Conservation (phyloP, 2,329 filamentous ascomycete species). For the Claviceps cyperi region DNA sequence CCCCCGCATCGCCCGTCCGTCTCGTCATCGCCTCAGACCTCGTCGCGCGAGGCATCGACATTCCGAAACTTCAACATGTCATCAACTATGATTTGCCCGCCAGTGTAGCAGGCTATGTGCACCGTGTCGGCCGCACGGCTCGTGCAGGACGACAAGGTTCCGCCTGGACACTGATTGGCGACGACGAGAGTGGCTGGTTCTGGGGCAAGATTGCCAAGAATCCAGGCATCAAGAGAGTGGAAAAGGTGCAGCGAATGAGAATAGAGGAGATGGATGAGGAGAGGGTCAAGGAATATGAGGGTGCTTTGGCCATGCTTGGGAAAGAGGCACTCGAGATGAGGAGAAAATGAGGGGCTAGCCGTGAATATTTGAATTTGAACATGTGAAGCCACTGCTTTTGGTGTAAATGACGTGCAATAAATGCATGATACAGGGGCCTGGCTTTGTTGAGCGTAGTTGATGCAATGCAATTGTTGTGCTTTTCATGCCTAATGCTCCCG, state of each 20-base stretch:
- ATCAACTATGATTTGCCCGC: constrained; percentile 87
- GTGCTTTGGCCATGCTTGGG: constrained; percentile 46
- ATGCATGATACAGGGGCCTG: no score
- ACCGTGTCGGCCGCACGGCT: constrained; percentile 83
- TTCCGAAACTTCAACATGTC: constrained; percentile 66
- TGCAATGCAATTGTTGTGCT: no score
- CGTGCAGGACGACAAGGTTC: constrained; percentile 61
- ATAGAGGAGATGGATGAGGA: constrained; percentile 33
- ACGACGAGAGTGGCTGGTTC: constrained; percentile 82
- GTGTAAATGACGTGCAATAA: no score
- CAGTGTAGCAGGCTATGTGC: constrained; percentile 71
- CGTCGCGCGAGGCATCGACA: constrained; percentile 80
- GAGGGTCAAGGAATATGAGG: constrained; percentile 33
- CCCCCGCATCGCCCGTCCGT: constrained; percentile 49
- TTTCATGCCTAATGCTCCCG: no score
- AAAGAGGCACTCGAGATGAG: constrained; percentile 35
- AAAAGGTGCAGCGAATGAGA: constrained; percentile 32
- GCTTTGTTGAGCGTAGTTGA: no score
- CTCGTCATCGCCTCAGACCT: constrained; percentile 85
- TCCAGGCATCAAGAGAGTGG: constrained; percentile 29
- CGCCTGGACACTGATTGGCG: constrained; percentile 76
- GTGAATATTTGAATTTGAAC: neutral
- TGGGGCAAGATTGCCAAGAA: constrained; percentile 64
- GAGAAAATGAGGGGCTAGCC: constrained; percentile 7
- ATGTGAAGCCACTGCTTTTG: no score